Percentiles rank a stretch among this genome's conserved stretches.
Evolutionary conservation across 345 rosid species (phyloP).

Genomic region (Camelina hispida): DNA sequence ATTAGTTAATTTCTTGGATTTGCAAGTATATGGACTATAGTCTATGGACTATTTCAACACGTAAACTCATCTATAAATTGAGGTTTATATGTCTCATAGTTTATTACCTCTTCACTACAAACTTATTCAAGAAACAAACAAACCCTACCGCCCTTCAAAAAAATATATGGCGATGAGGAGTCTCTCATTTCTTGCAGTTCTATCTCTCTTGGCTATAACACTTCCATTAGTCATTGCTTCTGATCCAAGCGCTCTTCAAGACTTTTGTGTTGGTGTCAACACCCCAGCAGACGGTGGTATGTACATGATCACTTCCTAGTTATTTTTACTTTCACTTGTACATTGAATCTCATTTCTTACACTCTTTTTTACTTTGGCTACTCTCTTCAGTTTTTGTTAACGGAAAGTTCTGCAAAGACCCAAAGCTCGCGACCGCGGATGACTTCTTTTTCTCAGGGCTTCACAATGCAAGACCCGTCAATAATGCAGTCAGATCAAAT

Average conservation of each 20-base stretch:
- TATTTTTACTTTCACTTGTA: neutral
- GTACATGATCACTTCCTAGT: neutral
- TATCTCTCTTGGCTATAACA: constrained; percentile 17
- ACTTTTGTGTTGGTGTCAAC: constrained; percentile 21
- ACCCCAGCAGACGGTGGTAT: constrained; percentile 16
- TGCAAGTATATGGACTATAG: neutral
- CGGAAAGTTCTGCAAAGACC: constrained; percentile 38
- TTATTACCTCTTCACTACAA: constrained; percentile 4
- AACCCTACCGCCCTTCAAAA: neutral
- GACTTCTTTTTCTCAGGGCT: constrained; percentile 38
- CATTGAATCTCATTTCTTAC: neutral
- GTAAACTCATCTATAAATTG: constrained; percentile 24
- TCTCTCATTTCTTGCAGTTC: neutral
- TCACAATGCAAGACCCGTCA: neutral
- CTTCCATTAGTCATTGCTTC: constrained; percentile 22
- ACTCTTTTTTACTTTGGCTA: neutral
- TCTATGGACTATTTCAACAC: neutral
- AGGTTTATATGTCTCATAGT: neutral
- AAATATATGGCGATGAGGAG: constrained; percentile 7
- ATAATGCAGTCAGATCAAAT: neutral
- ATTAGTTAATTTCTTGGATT: neutral
- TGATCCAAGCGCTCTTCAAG: constrained; percentile 26
- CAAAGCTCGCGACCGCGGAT: constrained; percentile 5
- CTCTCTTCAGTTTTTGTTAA: constrained; percentile 36
- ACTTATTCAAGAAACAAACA: neutral